Evolutionary conservation across 768 basidiomycete genomes (phyloP).

Genomic region (Daedaleopsis nitida): DNA sequence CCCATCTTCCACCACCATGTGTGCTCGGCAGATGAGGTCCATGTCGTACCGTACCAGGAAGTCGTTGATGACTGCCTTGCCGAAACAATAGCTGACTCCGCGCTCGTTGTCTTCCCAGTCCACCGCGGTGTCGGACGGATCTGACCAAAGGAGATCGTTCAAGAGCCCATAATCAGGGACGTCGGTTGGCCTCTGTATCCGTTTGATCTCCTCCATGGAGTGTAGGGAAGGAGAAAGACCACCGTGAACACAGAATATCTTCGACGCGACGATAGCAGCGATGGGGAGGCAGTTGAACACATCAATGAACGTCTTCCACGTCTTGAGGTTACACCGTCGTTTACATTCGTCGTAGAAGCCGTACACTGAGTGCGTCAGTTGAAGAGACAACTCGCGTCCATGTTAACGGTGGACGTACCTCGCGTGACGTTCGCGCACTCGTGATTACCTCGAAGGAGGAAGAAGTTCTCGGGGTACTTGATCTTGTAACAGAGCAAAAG

Average conservation of each 20-base stretch:
- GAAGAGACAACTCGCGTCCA: slow-evolving; percentile 2
- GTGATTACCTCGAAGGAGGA: slow-evolving; percentile 95
- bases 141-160: slow-evolving; percentile 97
- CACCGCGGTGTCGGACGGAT: slow-evolving; percentile 94
- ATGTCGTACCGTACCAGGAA: slow-evolving; percentile 96
- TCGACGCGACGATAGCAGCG: slow-evolving; percentile 96
- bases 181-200: slow-evolving; percentile 96
- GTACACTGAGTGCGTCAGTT: slow-evolving; percentile 64
- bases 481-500: slow-evolving; percentile 98
- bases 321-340: slow-evolving; percentile 98
- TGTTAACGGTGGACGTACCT: slow-evolving; percentile 56
- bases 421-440: slow-evolving; percentile 99
- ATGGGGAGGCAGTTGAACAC: slow-evolving; percentile 99
- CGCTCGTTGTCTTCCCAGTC: slow-evolving; percentile 99
- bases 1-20: slow-evolving; percentile 99
- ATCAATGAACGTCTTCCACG: slow-evolving; percentile 99
- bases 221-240: slow-evolving; percentile 91
- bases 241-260: slow-evolving; percentile 99
- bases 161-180: slow-evolving; percentile 98
- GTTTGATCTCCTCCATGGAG: slow-evolving; percentile 98
- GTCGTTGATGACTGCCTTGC: slow-evolving; percentile 95
- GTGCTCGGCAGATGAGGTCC: slow-evolving; percentile 98
- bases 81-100: slow-evolving; percentile 98
- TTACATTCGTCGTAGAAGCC: slow-evolving; percentile 99
- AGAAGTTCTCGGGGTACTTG: slow-evolving; percentile 99